Conservation (phyloP, 2,329 filamentous ascomycete genomes). For the Periconia sp. region DNA sequence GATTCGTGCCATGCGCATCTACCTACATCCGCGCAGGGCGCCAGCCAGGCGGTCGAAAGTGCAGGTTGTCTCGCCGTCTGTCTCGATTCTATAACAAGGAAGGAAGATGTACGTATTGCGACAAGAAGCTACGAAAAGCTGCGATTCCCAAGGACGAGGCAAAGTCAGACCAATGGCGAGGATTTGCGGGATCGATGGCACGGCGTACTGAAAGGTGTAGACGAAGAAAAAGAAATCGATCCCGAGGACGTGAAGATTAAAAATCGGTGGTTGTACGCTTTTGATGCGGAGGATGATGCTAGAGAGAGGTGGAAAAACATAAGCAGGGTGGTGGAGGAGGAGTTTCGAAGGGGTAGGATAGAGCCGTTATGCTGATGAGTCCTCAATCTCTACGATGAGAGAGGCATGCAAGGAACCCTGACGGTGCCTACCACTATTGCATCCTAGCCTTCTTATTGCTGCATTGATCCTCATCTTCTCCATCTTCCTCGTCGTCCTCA, state of each 20-base stretch:
- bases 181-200: constrained; percentile 33
- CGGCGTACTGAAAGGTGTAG: constrained; percentile 21
- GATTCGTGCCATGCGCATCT: constrained; percentile 61
- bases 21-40: constrained; percentile 59
- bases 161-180: constrained; percentile 30
- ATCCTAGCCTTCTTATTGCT: too few relatives aligned
- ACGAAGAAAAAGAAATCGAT: constrained; percentile 24
- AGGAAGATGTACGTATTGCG: constrained; percentile 22
- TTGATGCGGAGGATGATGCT: constrained; percentile 26
- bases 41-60: constrained; percentile 60
- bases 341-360: constrained; percentile 18
- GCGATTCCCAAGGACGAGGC: constrained; percentile 25
- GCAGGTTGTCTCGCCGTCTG: constrained; percentile 26
- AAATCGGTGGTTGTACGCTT: constrained; percentile 27
- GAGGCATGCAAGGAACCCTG: too few relatives aligned
- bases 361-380: constrained; percentile 19
- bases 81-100: constrained; percentile 13
- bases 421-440: too few relatives aligned
- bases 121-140: constrained; percentile 29
- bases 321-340: constrained; percentile 12
- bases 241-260: constrained; percentile 29
- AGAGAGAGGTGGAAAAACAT: constrained; percentile 17
- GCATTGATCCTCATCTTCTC: too few relatives aligned
- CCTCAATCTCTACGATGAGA: too few relatives aligned
- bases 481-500: neutral